Evolutionary conservation across 2,329 filamentous ascomycete species (phyloP), one percentile per base, ranked within the genome.

Genomic region (Stachybotrys elegans): DNA sequence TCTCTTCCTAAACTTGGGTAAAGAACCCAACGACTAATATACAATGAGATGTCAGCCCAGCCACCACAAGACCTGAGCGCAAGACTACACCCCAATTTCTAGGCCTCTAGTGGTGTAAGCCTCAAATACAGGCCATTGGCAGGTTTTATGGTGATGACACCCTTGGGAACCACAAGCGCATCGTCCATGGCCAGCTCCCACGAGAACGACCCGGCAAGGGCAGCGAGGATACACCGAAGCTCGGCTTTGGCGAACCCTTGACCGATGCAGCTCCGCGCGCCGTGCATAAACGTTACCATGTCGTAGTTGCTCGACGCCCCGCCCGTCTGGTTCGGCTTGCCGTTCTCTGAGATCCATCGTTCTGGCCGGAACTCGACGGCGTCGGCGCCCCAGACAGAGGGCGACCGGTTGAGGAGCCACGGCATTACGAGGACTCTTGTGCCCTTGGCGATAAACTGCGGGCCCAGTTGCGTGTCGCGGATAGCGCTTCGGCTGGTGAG

Each of bases 181-280:
- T 84, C 75, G 50, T 81, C 77, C 61, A 86, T 72, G 49, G 76
- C 73, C 43, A 75, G 35, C 20, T 62, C 59, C 63, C 75, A 76
- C 44, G 79, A 71, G 58, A 88, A 90, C 13, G 72, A 70, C 2
- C 79, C 81, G 1, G 88, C 75, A 65, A 84, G 72, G 2, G 75
- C 75, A 12, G 86, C 86, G 12, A 93, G 58, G 46, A 92, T 59
- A 58, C 83, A 88, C 9, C 84, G 81, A 62, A 91, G 80, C 66
- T 92, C 88, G 0, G 83, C 78, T 56, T 79, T 81, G 0, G 87
- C 83, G 59, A 91, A 91, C 0, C 72, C 71, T 57, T 83, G 78
- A 0, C 89, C 89, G 50, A 95, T 94, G 57, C 89, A 95, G 54
- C 83, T 85, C 42, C 89, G 70, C 0, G 88, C 88, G 0, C 90